A percentile compares a stretch with the other conserved stretches of the same genome.
phyloP scores from a whole-genome alignment of 805 yeast species.

The Candida insectalens region DNA sequence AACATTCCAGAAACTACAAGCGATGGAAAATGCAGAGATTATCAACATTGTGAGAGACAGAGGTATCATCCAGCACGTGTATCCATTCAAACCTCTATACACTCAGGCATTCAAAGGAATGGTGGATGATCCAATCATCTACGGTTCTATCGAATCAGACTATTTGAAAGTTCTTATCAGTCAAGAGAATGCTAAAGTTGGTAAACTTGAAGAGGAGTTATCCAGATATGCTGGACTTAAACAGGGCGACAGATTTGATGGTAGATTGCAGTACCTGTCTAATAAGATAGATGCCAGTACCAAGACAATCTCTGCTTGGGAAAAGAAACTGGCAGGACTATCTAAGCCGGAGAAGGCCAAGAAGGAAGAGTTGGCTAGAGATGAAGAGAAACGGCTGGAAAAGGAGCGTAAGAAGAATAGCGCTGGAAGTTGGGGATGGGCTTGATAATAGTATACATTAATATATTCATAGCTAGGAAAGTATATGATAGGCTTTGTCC shows the following conservation, averaged over 20 bases:
- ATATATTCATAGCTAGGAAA: neutral
- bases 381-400: neutral
- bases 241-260: slow-evolving; percentile 43
- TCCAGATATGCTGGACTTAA: slow-evolving; percentile 42
- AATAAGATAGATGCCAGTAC: slow-evolving; percentile 59
- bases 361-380: neutral
- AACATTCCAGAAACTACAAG: slow-evolving; percentile 47
- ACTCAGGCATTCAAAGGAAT: slow-evolving; percentile 69
- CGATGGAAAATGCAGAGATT: slow-evolving; percentile 73
- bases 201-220: slow-evolving; percentile 63
- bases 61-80: slow-evolving; percentile 58
- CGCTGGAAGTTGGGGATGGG: neutral
- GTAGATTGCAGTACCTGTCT: slow-evolving; percentile 57
- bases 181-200: slow-evolving; percentile 53
- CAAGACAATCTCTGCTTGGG: slow-evolving; percentile 36
- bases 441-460: neutral
- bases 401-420: slow-evolving; percentile 1
- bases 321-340: slow-evolving; percentile 23
- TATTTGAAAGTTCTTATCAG: slow-evolving; percentile 45
- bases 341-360: neutral
- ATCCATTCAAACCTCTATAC: slow-evolving; percentile 79
- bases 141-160: slow-evolving; percentile 53
- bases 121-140: slow-evolving; percentile 44
- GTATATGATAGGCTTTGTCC: slow-evolving; percentile 8
- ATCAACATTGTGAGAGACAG: slow-evolving; percentile 63